A percentile compares a stretch with the other conserved stretches of the same genome.
Evolutionary conservation across 2,329 filamentous ascomycete species (phyloP).

Genomic region (Neurospora sp.): DNA sequence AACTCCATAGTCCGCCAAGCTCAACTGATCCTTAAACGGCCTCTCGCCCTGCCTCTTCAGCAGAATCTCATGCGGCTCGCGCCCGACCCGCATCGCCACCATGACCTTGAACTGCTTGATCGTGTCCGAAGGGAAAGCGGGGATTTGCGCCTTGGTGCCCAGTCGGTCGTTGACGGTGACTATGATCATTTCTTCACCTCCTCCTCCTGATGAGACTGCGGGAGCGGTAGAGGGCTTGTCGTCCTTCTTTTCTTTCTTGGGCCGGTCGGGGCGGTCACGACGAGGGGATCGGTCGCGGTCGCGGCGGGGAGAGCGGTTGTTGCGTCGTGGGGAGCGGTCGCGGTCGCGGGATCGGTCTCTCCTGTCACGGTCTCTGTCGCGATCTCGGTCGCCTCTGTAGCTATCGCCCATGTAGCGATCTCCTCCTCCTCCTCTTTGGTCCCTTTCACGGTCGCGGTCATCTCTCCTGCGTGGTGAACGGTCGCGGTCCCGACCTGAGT

Average conservation of each 20-base stretch:
- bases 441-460: conserved; percentile 21
- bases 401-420: conserved; percentile 22
- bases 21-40: conserved; percentile 86
- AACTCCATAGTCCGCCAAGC: conserved; percentile 85
- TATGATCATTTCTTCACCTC: conserved; percentile 73
- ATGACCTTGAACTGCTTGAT: conserved; percentile 84
- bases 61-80: conserved; percentile 84
- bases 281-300: conserved; percentile 16
- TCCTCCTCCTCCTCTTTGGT: conserved; percentile 20
- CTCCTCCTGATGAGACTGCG: conserved; percentile 20
- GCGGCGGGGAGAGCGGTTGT: conserved; percentile 23
- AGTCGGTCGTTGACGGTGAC: conserved; percentile 92
- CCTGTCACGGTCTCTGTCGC: conserved; percentile 40
- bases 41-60: conserved; percentile 85
- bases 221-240: conserved; percentile 20
- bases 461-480: conserved; percentile 24
- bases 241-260: conserved; percentile 29
- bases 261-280: conserved; percentile 22
- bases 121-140: conserved; percentile 75
- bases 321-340: conserved; percentile 17
- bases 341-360: conserved; percentile 37
- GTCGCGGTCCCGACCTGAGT: conserved; percentile 3
- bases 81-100: conserved; percentile 80
- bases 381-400: conserved; percentile 16
- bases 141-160: conserved; percentile 89